Evolutionary conservation across 2,329 filamentous ascomycete genomes (phyloP), one percentile per base, ranked within the genome.

Genomic region (Pyrenophora teres): DNA sequence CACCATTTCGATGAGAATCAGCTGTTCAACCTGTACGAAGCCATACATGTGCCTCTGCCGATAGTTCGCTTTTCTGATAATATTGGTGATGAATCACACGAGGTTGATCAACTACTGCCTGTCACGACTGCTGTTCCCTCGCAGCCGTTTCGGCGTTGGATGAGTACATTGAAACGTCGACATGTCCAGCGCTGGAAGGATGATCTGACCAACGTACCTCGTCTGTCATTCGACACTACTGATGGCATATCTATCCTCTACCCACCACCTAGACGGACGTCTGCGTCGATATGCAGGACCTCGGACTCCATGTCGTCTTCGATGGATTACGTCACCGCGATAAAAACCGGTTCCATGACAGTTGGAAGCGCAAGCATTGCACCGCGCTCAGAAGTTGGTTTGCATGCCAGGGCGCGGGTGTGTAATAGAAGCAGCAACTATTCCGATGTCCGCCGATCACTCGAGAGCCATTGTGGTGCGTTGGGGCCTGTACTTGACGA

Each of bases 261-360:
- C 18, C 41, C 51, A 4, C 55, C 56, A 12, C 42, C 54, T 1
- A 25, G 44, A 4, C 41, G 50, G n/a, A 15, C 60, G 6, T 49
- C 46, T 4, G 56, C 60, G 36, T 61, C 62, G 3, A 30, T 51
- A 31, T 78, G 78, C 53, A 74, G 69, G 49, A 74, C 75, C 43
- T 77, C 72, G 36, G 73, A 61, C 6, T 88, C 87, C 2, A 89
- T 89, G 10, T 82, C 82, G 1, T 90, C 89, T 6, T 95, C 92
- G 0, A 85, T 90, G 53, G 88, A 83, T 2, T 92, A 92, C 66
- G 84, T 97, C 33, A 85, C 87, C n/a, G 87, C 85, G 13, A 82
- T 95, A 61, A 91, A 88, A 69, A 94, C 90, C 56, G 88, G 89
- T 45, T 92, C 88, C 52, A 80, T 90, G 54, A 96, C 91, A 53